Conservation (phyloP, 192 early-diverging fungal species). For the Phlyctochytrium planicorne region DNA sequence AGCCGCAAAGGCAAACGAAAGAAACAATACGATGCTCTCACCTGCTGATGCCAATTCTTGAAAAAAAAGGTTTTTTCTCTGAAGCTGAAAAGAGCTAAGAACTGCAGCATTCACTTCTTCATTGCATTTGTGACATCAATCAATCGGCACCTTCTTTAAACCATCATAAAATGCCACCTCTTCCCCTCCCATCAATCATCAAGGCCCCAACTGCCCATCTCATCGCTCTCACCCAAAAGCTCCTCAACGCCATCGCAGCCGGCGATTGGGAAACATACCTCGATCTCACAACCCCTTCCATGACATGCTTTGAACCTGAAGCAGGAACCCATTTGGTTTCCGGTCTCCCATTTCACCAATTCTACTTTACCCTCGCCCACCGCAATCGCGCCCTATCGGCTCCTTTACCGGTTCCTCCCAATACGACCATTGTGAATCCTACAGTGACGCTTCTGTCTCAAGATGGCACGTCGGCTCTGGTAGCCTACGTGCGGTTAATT, state of each 20-base stretch:
- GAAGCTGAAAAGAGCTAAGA: too few species aligned
- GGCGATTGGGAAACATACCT: conserved; percentile 43
- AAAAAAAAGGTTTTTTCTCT: too few species aligned
- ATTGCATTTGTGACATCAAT: too few species aligned
- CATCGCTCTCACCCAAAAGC: conserved; percentile 26
- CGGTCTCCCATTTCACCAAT: conserved; percentile 47
- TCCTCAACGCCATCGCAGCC: conserved; percentile 34
- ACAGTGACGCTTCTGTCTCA: conserved; percentile 30
- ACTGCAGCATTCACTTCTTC: too few species aligned
- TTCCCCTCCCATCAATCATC: neutral
- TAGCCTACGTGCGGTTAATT: conserved; percentile 39
- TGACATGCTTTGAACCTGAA: conserved; percentile 44
- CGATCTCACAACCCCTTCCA: conserved; percentile 25
- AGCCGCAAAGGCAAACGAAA: too few species aligned
- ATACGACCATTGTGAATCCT: conserved; percentile 32
- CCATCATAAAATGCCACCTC: neutral
- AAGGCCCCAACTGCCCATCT: neutral
- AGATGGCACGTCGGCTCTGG: conserved; percentile 34
- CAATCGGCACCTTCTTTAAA: neutral
- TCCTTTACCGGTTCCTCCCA: conserved; percentile 17
- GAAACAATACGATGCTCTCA: too few species aligned
- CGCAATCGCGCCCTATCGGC: neutral
- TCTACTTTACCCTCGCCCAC: conserved; percentile 36
- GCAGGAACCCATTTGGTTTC: conserved; percentile 27
- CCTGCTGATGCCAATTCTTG: too few species aligned